Percentiles rank a stretch among this genome's conserved stretches.
phyloP scores from a whole-genome alignment of 73 alveolate genomes.

The Blepharisma stoltei region DNA sequence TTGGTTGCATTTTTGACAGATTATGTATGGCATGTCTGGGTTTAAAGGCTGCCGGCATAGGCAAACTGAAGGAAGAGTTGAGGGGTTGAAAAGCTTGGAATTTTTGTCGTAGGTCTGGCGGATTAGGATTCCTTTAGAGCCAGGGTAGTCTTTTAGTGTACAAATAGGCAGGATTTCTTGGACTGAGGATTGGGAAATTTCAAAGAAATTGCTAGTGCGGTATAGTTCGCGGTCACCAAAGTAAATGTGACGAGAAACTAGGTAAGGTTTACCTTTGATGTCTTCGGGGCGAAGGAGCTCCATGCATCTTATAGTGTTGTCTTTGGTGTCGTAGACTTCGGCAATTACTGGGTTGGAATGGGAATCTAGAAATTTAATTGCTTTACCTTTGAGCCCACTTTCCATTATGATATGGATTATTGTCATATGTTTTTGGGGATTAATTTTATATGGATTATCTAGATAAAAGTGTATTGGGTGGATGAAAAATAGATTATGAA shows the following conservation, averaged over 20 bases:
- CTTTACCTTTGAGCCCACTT: too few relatives aligned
- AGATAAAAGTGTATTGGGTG: too few relatives aligned
- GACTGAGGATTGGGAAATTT: background rate
- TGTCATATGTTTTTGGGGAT: too few relatives aligned
- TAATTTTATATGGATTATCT: too few relatives aligned
- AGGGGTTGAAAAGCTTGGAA: background rate
- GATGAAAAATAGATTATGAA: too few relatives aligned
- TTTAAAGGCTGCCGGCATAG: background rate
- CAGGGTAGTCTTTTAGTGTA: background rate
- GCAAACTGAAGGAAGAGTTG: background rate
- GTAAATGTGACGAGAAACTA: background rate
- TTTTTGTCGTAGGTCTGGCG: conserved; percentile 5
- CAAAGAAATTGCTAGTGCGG: background rate
- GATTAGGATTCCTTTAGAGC: background rate
- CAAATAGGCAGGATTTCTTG: background rate
- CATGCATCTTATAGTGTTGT: background rate
- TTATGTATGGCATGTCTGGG: background rate
- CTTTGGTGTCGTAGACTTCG: background rate
- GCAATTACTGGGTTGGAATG: background rate
- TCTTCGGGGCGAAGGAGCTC: conserved; percentile 15
- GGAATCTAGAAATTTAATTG: too few relatives aligned
- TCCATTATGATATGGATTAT: too few relatives aligned
- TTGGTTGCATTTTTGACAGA: background rate
- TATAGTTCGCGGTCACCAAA: conserved; percentile 29
- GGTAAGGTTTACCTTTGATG: background rate